Base-by-base conservation (phyloP, 352 stramenopile species). In the Globisporangium emineosum region DNA sequence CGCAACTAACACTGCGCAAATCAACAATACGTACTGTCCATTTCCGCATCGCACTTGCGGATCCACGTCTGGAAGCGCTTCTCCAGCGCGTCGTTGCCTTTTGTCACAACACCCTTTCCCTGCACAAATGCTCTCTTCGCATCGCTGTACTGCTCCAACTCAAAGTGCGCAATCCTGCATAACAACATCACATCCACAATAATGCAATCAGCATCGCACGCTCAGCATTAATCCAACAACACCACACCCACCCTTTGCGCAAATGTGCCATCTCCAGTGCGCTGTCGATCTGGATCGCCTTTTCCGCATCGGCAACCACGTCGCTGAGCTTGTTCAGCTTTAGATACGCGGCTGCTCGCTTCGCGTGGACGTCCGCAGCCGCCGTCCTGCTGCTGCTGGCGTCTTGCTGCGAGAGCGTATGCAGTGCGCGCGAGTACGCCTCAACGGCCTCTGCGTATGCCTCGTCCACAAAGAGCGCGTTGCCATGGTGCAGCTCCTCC, bases 381-480 rank as follows among this genome's bases (percentile, higher is more conserved):
- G 40, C 25, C 2, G 27, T 29, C n/a, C n/a, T n/a, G 13, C 13
- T 23, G 10, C 25, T 57, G 86, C 72, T 21, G 63, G 35, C 19
- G 19, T 42, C 51, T 3, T 33, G 10, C 21, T 7, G 21, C 30
- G 74, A 67, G 19, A 74, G 66, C 42, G 69, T 51, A 50, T 80
- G 68, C 21, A 88, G 32, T 8, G 77, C 81, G 3, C 68, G 71
- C 32, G 77, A 71, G 70, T 92, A 94, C 62, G 76, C 73, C 12
- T 63, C 57, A 30, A 86, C 58, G 15, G 88, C 86, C 32, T 84
- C 73, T 2, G 75, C 72, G 69, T 91, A 96, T 35, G 76, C 67
- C 72, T 95, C 86, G 65, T 96, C 87, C 62, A 95, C 85, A 55
- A 93, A 96, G 45, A 88, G 68, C 59, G 83, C 83, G 71, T 95